Conservation (phyloP, 345 rosid genomes). For the Odontarrhena argentea region DNA sequence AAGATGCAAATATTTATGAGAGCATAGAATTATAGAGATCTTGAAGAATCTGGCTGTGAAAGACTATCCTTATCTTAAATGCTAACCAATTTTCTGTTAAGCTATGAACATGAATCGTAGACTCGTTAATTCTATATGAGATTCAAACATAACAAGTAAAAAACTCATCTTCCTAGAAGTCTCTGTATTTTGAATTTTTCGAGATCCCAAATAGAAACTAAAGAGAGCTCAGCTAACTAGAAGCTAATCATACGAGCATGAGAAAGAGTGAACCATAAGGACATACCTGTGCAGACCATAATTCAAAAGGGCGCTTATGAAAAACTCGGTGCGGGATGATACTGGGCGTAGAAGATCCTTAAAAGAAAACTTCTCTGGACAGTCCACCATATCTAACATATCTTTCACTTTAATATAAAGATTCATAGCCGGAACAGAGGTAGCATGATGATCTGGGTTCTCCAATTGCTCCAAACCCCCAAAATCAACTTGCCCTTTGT, state of each 20-base stretch:
- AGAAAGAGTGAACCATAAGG: background rate
- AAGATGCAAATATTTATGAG: conserved; percentile 15
- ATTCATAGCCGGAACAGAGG: conserved; percentile 52
- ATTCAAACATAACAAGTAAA: background rate
- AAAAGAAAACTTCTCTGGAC: conserved; percentile 59
- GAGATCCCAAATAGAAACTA: background rate
- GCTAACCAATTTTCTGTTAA: conserved; percentile 3
- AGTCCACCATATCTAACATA: conserved; percentile 47
- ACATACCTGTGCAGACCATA: conserved; percentile 77
- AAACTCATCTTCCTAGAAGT: background rate
- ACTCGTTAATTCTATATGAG: background rate
- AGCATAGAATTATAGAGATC: background rate
- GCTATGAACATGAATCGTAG: background rate
- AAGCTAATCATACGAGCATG: conserved; percentile 1
- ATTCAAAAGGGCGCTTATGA: conserved; percentile 77
- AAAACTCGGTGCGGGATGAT: conserved; percentile 62
- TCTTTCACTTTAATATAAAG: conserved; percentile 53
- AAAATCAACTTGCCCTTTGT: conserved; percentile 74
- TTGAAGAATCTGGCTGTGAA: background rate
- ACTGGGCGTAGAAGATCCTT: conserved; percentile 75
- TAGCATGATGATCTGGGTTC: conserved; percentile 77
- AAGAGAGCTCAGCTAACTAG: conserved; percentile 7
- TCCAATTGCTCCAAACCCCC: conserved; percentile 77
- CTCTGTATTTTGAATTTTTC: background rate
- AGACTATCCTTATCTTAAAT: background rate